Evolutionary conservation across 495 filamentous ascomycete species (phyloP), one percentile per base, ranked within the genome.

Genomic region (Cercophora samala): DNA sequence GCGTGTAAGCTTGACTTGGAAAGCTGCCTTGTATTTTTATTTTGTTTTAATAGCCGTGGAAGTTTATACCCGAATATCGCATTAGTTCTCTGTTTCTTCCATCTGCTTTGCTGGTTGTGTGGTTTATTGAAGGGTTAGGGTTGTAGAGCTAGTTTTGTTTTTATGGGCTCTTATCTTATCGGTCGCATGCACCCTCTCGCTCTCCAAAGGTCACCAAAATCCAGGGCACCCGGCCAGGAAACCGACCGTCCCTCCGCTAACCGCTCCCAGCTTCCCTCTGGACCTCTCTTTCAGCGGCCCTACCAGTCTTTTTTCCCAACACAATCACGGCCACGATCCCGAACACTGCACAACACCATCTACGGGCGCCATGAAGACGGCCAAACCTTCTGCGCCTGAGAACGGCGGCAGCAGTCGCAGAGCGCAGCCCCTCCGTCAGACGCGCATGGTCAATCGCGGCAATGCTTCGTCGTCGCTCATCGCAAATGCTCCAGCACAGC

Each of bases 401-500:
- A 72, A 56, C n/a, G 53, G 53, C 22, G 53, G 53, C 53, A 82
- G 83, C 9, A 82, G 74, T 76, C 81, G 85, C 68, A 82, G 86
- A 72, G 79, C 84, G 23, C 86, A 86, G 70, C 88, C 85, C 13
- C 76, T 84, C 72, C 88, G 84, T 63, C 86, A 85, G 73, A 85
- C 82, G 64, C 86, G 85, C 71, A 83, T 79, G 60, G 67, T 79
- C 72, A 74, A 76, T 73, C 79, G 81, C 68, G 70, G 72, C 65
- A 78, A 82, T 68, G 75, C 82, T 25, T 76, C 84, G 64, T 72
- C 78, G 66, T 46, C 37, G 37, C 37, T 46, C 37, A 46, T 46
- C 37, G 37, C 37, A 46, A 72, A 74, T 69, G 78, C 72, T 61
- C 81, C 79, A 26, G 76, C 72, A 51, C 75, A 76, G 26, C 81